Evolutionary conservation across 2,329 filamentous ascomycete genomes (phyloP).

Genomic region (Fusarium sp.): DNA sequence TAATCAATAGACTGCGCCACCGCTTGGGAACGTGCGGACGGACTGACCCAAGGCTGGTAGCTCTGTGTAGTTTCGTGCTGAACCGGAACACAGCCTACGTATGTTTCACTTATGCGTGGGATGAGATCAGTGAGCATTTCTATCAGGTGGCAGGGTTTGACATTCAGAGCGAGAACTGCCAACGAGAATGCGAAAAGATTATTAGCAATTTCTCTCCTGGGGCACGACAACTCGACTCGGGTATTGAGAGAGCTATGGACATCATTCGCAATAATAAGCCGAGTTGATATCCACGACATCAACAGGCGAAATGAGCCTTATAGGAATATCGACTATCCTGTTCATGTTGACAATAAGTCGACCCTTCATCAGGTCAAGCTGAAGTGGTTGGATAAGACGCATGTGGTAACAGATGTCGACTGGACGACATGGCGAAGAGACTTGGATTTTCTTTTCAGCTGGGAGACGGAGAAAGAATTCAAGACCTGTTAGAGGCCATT

Average conservation of each 20-base stretch:
- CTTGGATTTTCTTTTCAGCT: neutral
- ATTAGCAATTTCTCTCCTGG: neutral
- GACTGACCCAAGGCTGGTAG: neutral
- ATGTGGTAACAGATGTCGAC: neutral
- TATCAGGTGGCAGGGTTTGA: no score
- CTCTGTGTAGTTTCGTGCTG: neutral
- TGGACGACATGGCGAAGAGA: neutral
- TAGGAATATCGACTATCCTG: neutral
- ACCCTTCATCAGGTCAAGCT: neutral
- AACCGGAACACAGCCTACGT: neutral
- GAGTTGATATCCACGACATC: neutral
- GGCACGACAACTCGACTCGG: neutral
- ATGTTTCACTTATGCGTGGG: neutral
- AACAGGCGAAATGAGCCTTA: neutral
- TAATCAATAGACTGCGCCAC: neutral
- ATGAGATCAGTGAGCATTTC: no score
- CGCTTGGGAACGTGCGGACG: neutral
- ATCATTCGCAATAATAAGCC: neutral
- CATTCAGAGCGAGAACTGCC: no score
- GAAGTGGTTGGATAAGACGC: no score
- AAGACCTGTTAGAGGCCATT: fast-evolving
- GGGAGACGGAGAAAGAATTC: neutral
- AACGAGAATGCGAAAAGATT: neutral
- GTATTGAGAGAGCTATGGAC: neutral
- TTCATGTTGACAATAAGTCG: neutral